A percentile compares a stretch with the other conserved stretches of the same genome.
Conservation (phyloP, 305 asterid genomes). For the Fraxinus ornus region DNA sequence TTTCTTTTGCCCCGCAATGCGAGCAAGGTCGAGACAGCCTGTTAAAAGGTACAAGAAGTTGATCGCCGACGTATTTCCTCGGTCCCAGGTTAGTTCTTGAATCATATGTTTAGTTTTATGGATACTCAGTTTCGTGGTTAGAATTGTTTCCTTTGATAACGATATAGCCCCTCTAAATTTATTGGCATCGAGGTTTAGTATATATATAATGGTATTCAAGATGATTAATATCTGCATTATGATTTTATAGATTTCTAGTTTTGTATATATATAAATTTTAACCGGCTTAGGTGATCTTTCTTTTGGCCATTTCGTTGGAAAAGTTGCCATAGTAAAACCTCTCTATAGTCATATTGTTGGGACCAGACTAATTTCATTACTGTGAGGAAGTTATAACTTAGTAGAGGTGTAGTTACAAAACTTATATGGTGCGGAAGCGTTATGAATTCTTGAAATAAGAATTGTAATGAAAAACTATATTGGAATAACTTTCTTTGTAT, state of each 20-base stretch:
- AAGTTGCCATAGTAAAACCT: neutral
- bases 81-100: conserved; percentile 64
- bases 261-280: neutral
- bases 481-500: too few relatives aligned
- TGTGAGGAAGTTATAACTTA: neutral
- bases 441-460: too few relatives aligned
- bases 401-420: neutral
- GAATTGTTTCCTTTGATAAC: neutral
- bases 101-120: neutral
- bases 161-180: neutral
- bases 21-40: conserved; percentile 97
- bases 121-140: neutral
- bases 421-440: too few relatives aligned
- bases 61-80: conserved; percentile 86
- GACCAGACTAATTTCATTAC: neutral
- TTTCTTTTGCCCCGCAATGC: conserved; percentile 87
- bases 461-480: too few relatives aligned
- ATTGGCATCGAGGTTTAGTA: neutral
- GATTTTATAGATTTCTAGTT: neutral
- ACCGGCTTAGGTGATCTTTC: neutral
- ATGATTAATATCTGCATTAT: neutral
- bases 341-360: neutral
- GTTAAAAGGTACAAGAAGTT: conserved; percentile 99
- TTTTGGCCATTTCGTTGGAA: neutral
- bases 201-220: neutral